These are phyloP conservation scores for Didymella segeticola DNA, from an alignment of 2,329 filamentous ascomycete species.

Conservation along the genomic window DNA sequence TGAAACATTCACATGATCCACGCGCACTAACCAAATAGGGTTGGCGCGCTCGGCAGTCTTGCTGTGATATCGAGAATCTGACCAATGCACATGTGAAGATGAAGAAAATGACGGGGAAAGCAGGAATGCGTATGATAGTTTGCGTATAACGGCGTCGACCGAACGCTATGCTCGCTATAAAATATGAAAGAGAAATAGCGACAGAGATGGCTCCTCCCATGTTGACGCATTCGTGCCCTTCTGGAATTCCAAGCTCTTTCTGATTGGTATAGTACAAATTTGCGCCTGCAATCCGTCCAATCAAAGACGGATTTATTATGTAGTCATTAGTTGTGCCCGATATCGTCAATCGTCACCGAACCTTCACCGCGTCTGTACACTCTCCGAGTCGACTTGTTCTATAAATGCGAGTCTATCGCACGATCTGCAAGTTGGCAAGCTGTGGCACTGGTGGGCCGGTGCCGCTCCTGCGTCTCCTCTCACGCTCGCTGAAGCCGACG, in stretches of 20 bases:
- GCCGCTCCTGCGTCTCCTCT: slow-evolving; percentile 66
- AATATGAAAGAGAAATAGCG: background rate
- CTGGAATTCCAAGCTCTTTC: background rate
- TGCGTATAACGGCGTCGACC: background rate
- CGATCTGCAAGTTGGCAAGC: slow-evolving; percentile 32
- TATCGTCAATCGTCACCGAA: slow-evolving; percentile 14
- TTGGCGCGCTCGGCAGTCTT: slow-evolving; percentile 11
- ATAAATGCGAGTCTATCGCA: slow-evolving; percentile 23
- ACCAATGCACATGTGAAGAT: background rate
- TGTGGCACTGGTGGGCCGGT: slow-evolving; percentile 61
- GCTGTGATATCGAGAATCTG: background rate
- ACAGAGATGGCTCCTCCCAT: background rate
- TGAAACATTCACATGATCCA: slow-evolving; percentile 20
- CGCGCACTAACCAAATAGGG: slow-evolving; percentile 2
- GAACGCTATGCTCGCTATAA: slow-evolving; percentile 9
- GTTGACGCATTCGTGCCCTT: too few relatives aligned
- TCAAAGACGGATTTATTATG: slow-evolving; percentile 2
- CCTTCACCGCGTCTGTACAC: background rate
- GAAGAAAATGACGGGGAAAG: background rate
- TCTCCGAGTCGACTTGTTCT: background rate
- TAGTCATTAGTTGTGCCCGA: slow-evolving; percentile 11
- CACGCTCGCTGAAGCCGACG: slow-evolving; percentile 61
- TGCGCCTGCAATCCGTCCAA: background rate
- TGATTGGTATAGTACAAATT: slow-evolving; percentile 10
- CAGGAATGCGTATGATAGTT: background rate